phyloP scores from a whole-genome alignment of 2,329 filamentous ascomycete species.

The Coniochaeta ligniaria region DNA sequence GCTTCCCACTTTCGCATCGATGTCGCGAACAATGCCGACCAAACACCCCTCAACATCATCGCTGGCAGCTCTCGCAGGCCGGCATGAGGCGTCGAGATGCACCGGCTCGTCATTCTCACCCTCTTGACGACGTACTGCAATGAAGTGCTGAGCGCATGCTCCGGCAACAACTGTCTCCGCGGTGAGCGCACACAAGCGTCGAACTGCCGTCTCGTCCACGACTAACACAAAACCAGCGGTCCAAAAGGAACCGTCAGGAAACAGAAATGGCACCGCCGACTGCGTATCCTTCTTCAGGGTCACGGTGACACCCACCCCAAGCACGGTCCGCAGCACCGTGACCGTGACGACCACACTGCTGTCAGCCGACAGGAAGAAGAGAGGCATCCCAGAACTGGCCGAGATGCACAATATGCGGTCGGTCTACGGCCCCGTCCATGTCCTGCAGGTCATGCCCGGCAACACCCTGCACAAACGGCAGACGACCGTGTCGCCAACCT shows the following conservation, averaged over 20 bases:
- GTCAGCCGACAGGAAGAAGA: background rate
- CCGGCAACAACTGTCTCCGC: slow-evolving; percentile 5
- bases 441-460: slow-evolving; percentile 3
- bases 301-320: slow-evolving; percentile 6
- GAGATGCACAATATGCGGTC: background rate
- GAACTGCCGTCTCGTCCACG: background rate
- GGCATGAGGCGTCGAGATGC: background rate
- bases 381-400: background rate
- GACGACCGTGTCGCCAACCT: slow-evolving; percentile 3
- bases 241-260: background rate
- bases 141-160: background rate
- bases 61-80: background rate
- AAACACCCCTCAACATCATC: background rate
- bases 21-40: background rate
- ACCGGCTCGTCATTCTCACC: background rate
- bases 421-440: slow-evolving; percentile 1
- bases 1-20: background rate
- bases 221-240: background rate
- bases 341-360: slow-evolving; percentile 3
- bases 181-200: background rate
- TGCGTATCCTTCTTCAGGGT: slow-evolving; percentile 6
- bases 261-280: slow-evolving; percentile 7
- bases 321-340: background rate
- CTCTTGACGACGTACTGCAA: background rate
- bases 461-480: slow-evolving; percentile 1